Base-by-base conservation (phyloP, 2,329 filamentous ascomycete genomes). In the Ceratocystis diversiconidia region DNA sequence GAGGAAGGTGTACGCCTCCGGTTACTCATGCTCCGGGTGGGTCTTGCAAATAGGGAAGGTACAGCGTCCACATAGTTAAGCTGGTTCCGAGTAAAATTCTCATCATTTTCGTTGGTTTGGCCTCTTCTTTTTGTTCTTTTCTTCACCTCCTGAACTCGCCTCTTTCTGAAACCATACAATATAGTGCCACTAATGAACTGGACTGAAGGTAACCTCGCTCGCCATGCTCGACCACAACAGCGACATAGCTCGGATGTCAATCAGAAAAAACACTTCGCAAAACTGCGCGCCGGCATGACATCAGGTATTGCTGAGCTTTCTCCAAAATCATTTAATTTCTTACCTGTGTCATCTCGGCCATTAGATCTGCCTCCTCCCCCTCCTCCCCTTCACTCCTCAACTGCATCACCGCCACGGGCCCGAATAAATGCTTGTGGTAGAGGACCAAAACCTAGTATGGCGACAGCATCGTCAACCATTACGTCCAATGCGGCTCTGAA, bases 181-280 rank as follows among this genome's bases (percentile, higher is more conserved):
- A 41, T 41, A 7, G 17, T 15, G 19, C 30, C 36, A 69, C 36
- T 41, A 52, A 78, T 78, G 76, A 78, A 78, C 69, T 77, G 77
- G 75, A 77, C 73, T 1, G 74, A 75, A 68, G 74, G 75, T 8
- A 68, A 71, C 43, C 73, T 76, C 25, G 71, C 75, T 55, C 75
- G 76, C 7, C 72, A 77, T 66, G 72, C 73, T 30, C 72, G 72
- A 44, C 71, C 72, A 5, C 75, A 71, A 61, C 71, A 72, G 5
- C 74, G 71, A 62, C 70, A 72, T 15, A 68, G 71, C 32, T 74
- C 76, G 48, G 66, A 69, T 19, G 70, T 72, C 22, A 74, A 72
- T 17, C 76, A 78, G 68, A 75, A 73, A 57, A 69, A 74, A 63
- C 73, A 75, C 64, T 78, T 78, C 68, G 75, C 76, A 8, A 63